Percentiles rank a stretch among this genome's conserved stretches.
These are phyloP conservation scores for Cryptosporidium sp. DNA, from an alignment of 169 alveolate genomes.

Conservation along the genomic window DNA sequence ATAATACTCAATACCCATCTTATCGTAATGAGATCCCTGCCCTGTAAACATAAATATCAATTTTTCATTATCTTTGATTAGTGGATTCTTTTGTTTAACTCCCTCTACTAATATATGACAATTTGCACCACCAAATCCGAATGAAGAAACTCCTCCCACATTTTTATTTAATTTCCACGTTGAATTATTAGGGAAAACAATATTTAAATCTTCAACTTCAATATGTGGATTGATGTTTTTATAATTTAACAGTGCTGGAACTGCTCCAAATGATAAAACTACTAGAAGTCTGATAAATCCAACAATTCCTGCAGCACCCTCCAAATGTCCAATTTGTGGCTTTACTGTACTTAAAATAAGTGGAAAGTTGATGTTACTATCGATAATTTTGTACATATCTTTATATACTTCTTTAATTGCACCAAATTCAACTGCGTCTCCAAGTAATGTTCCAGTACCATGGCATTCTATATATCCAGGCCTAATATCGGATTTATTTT, in stretches of 20 bases:
- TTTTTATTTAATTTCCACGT: conserved; percentile 19
- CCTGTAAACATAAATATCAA: conserved; percentile 81
- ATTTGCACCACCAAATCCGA: conserved; percentile 84
- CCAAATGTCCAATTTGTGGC: conserved; percentile 78
- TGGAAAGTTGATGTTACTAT: conserved; percentile 44
- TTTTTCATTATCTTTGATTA: conserved; percentile 9
- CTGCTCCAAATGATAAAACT: conserved; percentile 38
- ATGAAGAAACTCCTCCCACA: conserved; percentile 79
- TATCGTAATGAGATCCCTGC: conserved; percentile 79
- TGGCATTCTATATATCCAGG: conserved; percentile 80
- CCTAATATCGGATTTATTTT: conserved; percentile 10
- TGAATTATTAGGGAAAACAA: conserved; percentile 41
- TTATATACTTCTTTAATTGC: conserved; percentile 80
- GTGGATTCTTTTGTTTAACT: conserved; percentile 20
- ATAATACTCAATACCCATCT: conserved; percentile 80
- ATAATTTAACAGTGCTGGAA: conserved; percentile 76
- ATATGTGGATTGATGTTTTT: conserved; percentile 77
- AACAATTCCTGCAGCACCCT: conserved; percentile 80
- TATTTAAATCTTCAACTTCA: conserved; percentile 33
- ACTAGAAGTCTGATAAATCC: conserved; percentile 74
- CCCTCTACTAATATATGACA: conserved; percentile 80
- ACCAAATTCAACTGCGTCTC: conserved; percentile 82
- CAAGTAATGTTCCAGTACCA: conserved; percentile 84
- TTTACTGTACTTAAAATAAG: conserved; percentile 79
- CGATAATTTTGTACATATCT: conserved; percentile 5